These are phyloP conservation scores for Monilinia aucupariae DNA, from an alignment of 2,329 filamentous ascomycete genomes.

Conservation along the genomic window DNA sequence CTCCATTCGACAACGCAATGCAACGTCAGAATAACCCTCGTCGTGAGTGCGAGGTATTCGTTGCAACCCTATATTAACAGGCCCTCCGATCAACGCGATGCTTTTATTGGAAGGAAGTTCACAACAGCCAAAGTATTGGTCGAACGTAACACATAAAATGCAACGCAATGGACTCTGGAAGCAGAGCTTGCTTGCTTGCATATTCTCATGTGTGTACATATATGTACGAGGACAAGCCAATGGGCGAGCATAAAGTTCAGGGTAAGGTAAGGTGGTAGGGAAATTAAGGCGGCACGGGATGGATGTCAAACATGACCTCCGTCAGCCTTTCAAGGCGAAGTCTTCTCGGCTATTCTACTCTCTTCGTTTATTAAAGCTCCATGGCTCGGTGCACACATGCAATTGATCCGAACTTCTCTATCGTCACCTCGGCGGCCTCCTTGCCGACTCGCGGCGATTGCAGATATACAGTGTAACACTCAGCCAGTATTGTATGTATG, in stretches of 20 bases:
- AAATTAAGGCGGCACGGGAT: background rate
- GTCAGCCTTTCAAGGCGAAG: constrained; percentile 17
- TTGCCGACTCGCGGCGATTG: background rate
- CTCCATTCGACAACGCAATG: constrained; percentile 2
- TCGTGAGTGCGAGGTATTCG: background rate
- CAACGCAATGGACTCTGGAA: constrained; percentile 10
- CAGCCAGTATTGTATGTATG: background rate
- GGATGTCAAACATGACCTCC: constrained; percentile 9
- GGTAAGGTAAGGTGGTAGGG: background rate
- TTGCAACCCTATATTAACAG: background rate
- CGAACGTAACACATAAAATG: background rate
- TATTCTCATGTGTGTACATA: background rate
- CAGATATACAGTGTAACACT: background rate
- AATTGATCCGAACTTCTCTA: background rate
- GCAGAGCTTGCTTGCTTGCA: constrained; percentile 9
- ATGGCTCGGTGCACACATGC: background rate
- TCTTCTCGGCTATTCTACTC: background rate
- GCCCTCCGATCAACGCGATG: background rate
- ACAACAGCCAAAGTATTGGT: background rate
- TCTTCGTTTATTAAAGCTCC: no score
- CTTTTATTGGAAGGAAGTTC: background rate
- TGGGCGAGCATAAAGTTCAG: background rate
- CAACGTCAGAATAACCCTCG: background rate
- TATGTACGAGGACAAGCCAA: constrained; percentile 2
- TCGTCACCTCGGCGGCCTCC: background rate